Evolutionary conservation across 306 rosid species (phyloP), one percentile per base, ranked within the genome.

Genomic region (Cucumis cinereus): DNA sequence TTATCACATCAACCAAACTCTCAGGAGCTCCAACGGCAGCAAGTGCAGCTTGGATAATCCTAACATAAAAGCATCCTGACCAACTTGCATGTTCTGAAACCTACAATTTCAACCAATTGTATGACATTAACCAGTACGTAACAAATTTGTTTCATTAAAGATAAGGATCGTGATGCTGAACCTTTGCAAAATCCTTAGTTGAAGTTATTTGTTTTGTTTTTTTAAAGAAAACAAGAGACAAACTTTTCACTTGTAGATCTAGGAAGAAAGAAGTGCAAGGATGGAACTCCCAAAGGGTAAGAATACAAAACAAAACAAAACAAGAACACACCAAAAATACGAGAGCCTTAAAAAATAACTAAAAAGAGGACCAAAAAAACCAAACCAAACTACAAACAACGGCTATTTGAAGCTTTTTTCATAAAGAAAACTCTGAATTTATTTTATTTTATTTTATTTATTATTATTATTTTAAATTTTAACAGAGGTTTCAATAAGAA

Each of bases 21-120:
- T 92, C 99, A 7, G 99, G 99, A 78, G 99, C 99, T 59, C 99
- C 97, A 74, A 94, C 90, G 13, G 97, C 99, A 77, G 99, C 93
- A 79, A 94, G 96, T 63, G 99, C 99, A 73, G 99, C 93, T 77
- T 94, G 99, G 74, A 94, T 94, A 83, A 94, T 94, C 82, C 89
- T 89, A 74, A 88, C 82, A 84, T 89, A 94, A 85, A 92, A 94
- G 85, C 99, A 92, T 75, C 99, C 99, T 75, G 99, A 94, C 99
- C 99, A 94, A 85, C 95, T 90, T 82, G 99, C 96, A 84, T 90
- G 89, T 82, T 94, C 99, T 13, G 99, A 94, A 69, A 92, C 90
- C 99, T 94, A 82, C 77, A 82, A 61, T 73, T 50, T 53, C 77
- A 36, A 55, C 11, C 38, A 30, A 50, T 20, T 74, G 64, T 3